Evolutionary conservation across 192 early-diverging fungal species (phyloP).

Genomic region (Entophlyctis luteolus): DNA sequence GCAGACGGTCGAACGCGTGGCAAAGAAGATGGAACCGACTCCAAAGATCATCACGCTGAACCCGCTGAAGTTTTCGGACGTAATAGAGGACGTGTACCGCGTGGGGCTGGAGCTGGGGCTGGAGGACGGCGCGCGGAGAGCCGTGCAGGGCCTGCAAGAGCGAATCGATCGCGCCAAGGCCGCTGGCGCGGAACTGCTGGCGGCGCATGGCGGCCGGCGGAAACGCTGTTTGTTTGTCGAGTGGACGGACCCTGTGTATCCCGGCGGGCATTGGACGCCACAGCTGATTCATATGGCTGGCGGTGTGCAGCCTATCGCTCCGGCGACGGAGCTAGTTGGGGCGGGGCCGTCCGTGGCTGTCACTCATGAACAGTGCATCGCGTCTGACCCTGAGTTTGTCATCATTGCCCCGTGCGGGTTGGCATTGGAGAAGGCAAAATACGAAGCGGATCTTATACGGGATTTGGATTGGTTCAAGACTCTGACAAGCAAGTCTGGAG

Average conservation of each 20-base stretch:
- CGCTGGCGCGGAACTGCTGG: constrained; percentile 13
- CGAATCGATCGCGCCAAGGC: constrained; percentile 23
- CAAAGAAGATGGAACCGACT: constrained; percentile 37
- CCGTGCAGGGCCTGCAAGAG: constrained; percentile 14
- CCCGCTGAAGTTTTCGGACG: constrained; percentile 43
- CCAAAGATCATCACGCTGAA: constrained; percentile 52
- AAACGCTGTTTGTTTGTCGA: constrained; percentile 46
- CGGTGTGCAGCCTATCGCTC: constrained; percentile 36
- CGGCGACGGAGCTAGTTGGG: constrained; percentile 18
- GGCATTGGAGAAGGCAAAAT: constrained; percentile 33
- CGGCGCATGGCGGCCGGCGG: constrained; percentile 7
- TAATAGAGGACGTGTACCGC: constrained; percentile 41
- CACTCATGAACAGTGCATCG: constrained; percentile 25
- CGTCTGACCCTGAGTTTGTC: constrained; percentile 38
- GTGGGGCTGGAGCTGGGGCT: constrained; percentile 44
- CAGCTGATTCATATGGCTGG: constrained; percentile 54
- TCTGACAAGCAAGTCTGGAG: constrained; percentile 4
- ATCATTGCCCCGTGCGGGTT: constrained; percentile 51
- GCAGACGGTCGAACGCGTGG: constrained; percentile 49
- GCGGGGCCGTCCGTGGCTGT: constrained; percentile 39
- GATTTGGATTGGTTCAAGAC: constrained; percentile 34
- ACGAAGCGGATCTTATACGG: constrained; percentile 28
- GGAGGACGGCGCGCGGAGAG: constrained; percentile 10
- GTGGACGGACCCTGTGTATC: constrained; percentile 54
- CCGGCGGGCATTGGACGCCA: constrained; percentile 45